Base-by-base conservation (phyloP, 176 grass and related monocot species). In the Typha latifolia region DNA sequence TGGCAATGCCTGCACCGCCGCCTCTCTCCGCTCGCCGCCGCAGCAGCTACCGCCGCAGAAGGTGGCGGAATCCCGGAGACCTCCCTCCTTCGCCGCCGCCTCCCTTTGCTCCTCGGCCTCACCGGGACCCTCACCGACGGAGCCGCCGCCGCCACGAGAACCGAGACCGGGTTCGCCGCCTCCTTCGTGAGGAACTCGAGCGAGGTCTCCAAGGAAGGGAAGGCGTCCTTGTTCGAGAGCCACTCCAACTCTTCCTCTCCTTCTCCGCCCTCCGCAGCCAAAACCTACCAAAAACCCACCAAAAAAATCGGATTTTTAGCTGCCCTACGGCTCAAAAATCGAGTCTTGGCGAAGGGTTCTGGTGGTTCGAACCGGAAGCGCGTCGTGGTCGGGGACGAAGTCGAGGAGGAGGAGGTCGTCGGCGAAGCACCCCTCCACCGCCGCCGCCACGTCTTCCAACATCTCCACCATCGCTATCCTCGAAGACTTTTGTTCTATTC, bases 201-300 rank as follows among this genome's bases (percentile, higher is more conserved):
- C 52, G 85, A 86, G 34, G 80, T 75, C 47, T 91, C 88, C 66
- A 89, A 75, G 47, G 80, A 70, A 49, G 92, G 92, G 63, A 96
- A 96, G 9, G 85, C 85, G 65, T 96, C 92, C 70, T 71, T 91
- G 49, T 96, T 91, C 12, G 72, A 74, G 13, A 96, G 76, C 88
- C 88, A 96, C 78, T 96, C 92, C 53, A 96, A 64, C 62, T 87
- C 91, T 70, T 91, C 87, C 49, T 87, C 82, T 3, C 85, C 87
- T 61, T 48, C 31, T 78, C 86, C 83, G 76, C 27, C 55, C 75
- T 77, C 85, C 78, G 72, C 84, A 70, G 13, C 31, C 49, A 76
- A 51, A 72, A 68, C 66, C 85, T 48, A 82, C 14, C 61, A 12
- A 5, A 76, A 65, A 72, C 66, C 66, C 1, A 26, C 48, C 12